These are phyloP conservation scores for Puccinia triticina DNA, from an alignment of 1,284 basidiomycete species.

Conservation along the genomic window DNA sequence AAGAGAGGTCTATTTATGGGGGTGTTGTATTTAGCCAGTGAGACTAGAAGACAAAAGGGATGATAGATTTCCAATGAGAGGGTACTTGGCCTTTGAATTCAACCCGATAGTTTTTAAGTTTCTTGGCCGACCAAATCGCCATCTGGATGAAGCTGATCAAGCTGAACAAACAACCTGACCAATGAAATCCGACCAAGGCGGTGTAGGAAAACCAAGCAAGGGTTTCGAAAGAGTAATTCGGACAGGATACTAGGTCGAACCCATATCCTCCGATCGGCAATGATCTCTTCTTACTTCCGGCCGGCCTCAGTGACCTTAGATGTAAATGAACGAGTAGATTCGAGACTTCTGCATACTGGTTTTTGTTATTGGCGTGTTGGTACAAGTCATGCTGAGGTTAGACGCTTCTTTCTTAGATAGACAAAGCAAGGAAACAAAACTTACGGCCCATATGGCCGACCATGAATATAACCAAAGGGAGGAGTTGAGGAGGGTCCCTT, in stretches of 20 bases:
- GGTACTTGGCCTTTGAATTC: slow-evolving; percentile 90
- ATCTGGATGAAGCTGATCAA: slow-evolving; percentile 73
- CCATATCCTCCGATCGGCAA: slow-evolving; percentile 75
- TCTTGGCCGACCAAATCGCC: slow-evolving; percentile 87
- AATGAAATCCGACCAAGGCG: slow-evolving; percentile 68
- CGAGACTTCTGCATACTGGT: slow-evolving; percentile 79
- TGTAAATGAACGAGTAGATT: slow-evolving; percentile 84
- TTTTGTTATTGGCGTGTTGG: not conserved
- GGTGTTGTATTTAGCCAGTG: not conserved
- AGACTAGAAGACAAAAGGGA: slow-evolving; percentile 70
- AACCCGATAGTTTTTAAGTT: slow-evolving; percentile 85
- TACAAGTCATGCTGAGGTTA: not conserved
- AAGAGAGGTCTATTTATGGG: not conserved
- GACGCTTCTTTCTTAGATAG: not conserved
- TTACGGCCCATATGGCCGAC: slow-evolving; percentile 73
- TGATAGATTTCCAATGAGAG: slow-evolving; percentile 72
- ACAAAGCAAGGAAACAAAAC: slow-evolving; percentile 59
- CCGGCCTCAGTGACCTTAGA: slow-evolving; percentile 78
- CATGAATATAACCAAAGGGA: slow-evolving; percentile 72
- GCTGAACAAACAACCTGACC: slow-evolving; percentile 74
- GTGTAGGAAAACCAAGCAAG: slow-evolving; percentile 76
- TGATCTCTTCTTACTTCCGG: slow-evolving; percentile 75
- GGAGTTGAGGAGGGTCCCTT: slow-evolving; percentile 71
- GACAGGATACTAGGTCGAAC: slow-evolving; percentile 81
- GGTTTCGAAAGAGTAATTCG: slow-evolving; percentile 94